Evolutionary conservation across 2,329 filamentous ascomycete species (phyloP), one percentile per base, ranked within the genome.

Genomic region (Trichophyton schoenleinii): DNA sequence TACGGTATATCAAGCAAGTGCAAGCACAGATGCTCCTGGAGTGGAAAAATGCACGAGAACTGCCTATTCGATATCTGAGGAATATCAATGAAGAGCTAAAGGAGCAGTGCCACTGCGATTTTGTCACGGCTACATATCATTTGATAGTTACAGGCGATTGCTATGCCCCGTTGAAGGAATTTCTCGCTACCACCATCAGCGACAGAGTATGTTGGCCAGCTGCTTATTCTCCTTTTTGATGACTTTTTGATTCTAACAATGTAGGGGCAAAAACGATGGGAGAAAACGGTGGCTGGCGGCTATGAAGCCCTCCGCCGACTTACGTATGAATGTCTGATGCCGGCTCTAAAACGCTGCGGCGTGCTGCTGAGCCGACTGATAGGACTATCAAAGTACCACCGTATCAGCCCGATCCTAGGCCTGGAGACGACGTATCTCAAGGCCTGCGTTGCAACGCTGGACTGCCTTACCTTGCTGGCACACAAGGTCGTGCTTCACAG

Each of bases 231-330:
- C 34, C 1, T 31, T 31, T 36, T 31, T 31, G 6, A 31, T 2
- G 7, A 2, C 28, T 7, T 28, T 28, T 6, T 31, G 28, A 31
- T 18, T 25, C 20, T 25, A 44, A 20, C 34, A 15, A 8, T n/a
- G 25, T 55, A 94, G 87, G 91, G 91, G 0, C 89, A 95, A 68
- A 96, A 96, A 74, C 81, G 94, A 57, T 99, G 94, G 94, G 91
- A 97, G 65, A 95, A 92, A 69, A 87, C 88, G 4, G 87, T 95
- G 1, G 81, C 83, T 1, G 83, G 84, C 3, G 89, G 91, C 0
- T 86, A 96, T 20, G 85, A 89, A 63, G 87, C 84, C 60, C 80
- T 97, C 8, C 83, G 90, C 58, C 82, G 83, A 59, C 79, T 97
- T 11, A 79, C 91, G 0, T 91, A 96, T 69, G 87, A 96, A 70